phyloP scores from a whole-genome alignment of 1,284 basidiomycete genomes.

The Pseudozyma flocculosa region DNA sequence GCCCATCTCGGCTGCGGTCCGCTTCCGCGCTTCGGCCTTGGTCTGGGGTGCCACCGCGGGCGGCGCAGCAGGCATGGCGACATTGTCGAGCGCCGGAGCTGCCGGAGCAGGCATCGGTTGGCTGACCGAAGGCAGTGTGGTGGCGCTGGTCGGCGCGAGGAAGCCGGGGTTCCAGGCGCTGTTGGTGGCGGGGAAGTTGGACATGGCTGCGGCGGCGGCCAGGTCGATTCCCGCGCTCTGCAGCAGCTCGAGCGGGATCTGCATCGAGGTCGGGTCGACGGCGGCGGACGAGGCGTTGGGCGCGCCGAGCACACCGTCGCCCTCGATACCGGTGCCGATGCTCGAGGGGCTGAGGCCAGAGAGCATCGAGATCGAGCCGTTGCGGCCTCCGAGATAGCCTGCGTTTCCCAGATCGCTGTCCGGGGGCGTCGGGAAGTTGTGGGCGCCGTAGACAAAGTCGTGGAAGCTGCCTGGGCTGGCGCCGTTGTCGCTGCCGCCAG shows the following conservation, averaged over 20 bases:
- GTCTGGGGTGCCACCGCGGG: no score
- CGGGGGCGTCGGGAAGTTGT: conserved; percentile 32
- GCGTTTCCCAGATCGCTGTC: conserved; percentile 20
- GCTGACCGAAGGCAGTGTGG: background rate
- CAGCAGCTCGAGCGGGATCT: no score
- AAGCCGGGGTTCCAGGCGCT: conserved; percentile 21
- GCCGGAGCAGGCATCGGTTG: no score
- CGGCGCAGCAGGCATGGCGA: no score
- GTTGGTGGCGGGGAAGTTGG: conserved; percentile 10
- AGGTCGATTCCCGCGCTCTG: no score
- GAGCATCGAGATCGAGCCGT: conserved; percentile 20
- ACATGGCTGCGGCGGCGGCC: conserved; percentile 11
- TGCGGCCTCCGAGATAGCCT: conserved; percentile 5
- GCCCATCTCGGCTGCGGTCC: no score
- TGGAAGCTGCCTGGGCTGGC: conserved; percentile 39
- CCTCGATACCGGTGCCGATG: conserved; percentile 10
- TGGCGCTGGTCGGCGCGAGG: conserved; percentile 8
- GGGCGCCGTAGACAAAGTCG: conserved; percentile 38
- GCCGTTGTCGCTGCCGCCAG: conserved; percentile 31
- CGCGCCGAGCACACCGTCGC: conserved; percentile 12
- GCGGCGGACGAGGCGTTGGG: conserved; percentile 16
- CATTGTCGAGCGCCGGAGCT: no score
- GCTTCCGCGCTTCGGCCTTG: no score
- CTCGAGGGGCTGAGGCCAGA: conserved; percentile 2
- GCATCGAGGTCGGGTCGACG: conserved; percentile 17